A percentile compares a stretch with the other conserved stretches of the same genome.
Conservation (phyloP, 2,329 filamentous ascomycete species). For the Alternaria novae-zelandiae region DNA sequence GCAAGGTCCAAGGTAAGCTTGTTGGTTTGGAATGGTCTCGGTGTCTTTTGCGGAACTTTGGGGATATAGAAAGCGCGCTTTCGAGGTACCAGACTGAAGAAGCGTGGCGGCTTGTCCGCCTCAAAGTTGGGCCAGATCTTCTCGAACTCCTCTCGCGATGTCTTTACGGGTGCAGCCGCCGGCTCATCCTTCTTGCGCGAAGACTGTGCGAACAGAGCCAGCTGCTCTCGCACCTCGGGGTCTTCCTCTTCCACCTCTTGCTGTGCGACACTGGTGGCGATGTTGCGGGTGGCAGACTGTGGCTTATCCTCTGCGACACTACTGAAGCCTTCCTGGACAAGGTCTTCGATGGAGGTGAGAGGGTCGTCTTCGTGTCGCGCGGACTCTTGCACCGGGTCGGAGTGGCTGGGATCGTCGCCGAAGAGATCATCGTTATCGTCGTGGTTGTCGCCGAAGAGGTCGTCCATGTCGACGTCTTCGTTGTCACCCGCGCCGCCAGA, state of each 20-base stretch:
- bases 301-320: constrained; percentile 20
- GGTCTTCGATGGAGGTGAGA: constrained; percentile 38
- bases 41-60: constrained; percentile 78
- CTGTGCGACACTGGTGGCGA: constrained; percentile 23
- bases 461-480: constrained; percentile 64
- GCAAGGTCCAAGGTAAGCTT: constrained; percentile 89
- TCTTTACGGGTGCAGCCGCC: constrained; percentile 73
- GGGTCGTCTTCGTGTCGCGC: constrained; percentile 49
- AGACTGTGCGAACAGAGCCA: constrained; percentile 39
- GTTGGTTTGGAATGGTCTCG: constrained; percentile 81
- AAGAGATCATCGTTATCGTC: constrained; percentile 47
- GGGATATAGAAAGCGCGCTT: constrained; percentile 79
- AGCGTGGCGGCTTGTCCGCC: constrained; percentile 75
- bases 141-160: constrained; percentile 75
- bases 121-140: constrained; percentile 84
- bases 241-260: constrained; percentile 41
- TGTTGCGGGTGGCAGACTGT: constrained; percentile 23
- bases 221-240: constrained; percentile 43
- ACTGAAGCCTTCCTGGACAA: constrained; percentile 9
- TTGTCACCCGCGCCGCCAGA: constrained; percentile 24
- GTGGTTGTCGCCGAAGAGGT: constrained; percentile 68
- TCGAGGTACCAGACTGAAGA: constrained; percentile 81
- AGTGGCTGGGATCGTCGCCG: constrained; percentile 25
- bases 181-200: constrained; percentile 47
- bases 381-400: constrained; percentile 32